phyloP scores from a whole-genome alignment of 352 stramenopile genomes.

The Lagenidium giganteum region DNA sequence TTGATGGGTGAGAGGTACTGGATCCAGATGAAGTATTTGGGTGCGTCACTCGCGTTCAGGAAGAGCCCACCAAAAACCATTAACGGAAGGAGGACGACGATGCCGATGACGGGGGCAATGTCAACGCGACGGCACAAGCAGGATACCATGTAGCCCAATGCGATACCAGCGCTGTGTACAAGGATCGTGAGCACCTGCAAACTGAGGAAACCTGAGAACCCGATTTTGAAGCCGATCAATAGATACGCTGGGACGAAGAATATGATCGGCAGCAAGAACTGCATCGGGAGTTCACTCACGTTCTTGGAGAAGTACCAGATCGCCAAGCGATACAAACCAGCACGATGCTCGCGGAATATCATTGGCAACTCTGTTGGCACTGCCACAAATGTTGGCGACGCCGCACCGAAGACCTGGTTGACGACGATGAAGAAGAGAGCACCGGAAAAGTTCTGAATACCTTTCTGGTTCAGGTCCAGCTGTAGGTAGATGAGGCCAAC shows the following conservation, averaged over 20 bases:
- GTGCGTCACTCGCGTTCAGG: slow-evolving; percentile 28
- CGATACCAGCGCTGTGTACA: slow-evolving; percentile 29
- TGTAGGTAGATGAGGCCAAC: slow-evolving; percentile 42
- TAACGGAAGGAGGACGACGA: slow-evolving; percentile 39
- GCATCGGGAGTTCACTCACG: slow-evolving; percentile 25
- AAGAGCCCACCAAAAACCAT: slow-evolving; percentile 43
- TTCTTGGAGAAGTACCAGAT: slow-evolving; percentile 42
- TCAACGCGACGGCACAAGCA: slow-evolving; percentile 34
- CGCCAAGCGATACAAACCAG: slow-evolving; percentile 28
- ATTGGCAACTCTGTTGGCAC: slow-evolving; percentile 36
- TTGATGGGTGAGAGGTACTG: slow-evolving; percentile 39
- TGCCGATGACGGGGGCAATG: slow-evolving; percentile 35
- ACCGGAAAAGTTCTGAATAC: slow-evolving; percentile 31
- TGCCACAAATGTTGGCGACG: slow-evolving; percentile 30
- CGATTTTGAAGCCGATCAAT: slow-evolving; percentile 18
- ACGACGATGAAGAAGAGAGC: slow-evolving; percentile 43
- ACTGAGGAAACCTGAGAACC: slow-evolving; percentile 19
- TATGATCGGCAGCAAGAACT: slow-evolving; percentile 25
- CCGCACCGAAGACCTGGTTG: slow-evolving; percentile 28
- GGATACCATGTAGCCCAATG: slow-evolving; percentile 35
- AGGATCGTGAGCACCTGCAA: slow-evolving; percentile 23
- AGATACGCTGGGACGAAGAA: slow-evolving; percentile 29
- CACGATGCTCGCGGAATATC: slow-evolving; percentile 25
- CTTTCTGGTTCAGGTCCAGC: slow-evolving; percentile 26
- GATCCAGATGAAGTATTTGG: slow-evolving; percentile 33